A percentile compares a stretch with the other conserved stretches of the same genome.
phyloP scores from a whole-genome alignment of 306 rosid species.

The Fragaria vesca region DNA sequence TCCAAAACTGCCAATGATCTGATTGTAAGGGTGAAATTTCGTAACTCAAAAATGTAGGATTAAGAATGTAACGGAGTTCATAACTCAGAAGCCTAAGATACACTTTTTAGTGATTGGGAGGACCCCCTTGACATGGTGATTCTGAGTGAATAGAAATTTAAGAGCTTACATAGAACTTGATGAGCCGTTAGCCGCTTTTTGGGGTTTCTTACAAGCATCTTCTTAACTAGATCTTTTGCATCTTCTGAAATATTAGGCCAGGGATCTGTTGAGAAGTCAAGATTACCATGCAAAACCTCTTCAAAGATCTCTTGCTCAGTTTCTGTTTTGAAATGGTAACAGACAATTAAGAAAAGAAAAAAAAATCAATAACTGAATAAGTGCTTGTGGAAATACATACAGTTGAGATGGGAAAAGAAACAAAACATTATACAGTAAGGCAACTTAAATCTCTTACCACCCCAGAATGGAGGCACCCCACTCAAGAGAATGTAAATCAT shows the following conservation, averaged over 20 bases:
- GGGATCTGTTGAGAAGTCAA: constrained; percentile 76
- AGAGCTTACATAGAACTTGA: constrained; percentile 71
- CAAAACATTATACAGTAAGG: not conserved
- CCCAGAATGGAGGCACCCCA: constrained; percentile 99
- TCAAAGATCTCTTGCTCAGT: constrained; percentile 66
- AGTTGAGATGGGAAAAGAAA: not conserved
- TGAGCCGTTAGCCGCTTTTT: constrained; percentile 62
- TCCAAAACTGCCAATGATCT: not conserved
- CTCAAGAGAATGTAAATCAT: constrained; percentile 84
- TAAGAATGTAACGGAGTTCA: not conserved
- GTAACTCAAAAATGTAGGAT: not conserved
- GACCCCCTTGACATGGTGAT: not conserved
- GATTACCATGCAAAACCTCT: constrained; percentile 58
- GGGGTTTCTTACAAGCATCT: constrained; percentile 79
- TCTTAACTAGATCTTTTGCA: constrained; percentile 79
- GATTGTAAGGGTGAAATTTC: not conserved
- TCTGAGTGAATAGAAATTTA: not conserved
- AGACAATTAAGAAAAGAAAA: constrained; percentile 4
- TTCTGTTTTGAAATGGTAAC: constrained; percentile 36
- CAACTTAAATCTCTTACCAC: constrained; percentile 51
- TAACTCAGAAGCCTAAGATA: not conserved
- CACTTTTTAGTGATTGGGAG: too few species aligned
- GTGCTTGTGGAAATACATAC: not conserved
- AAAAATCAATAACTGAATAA: not conserved
- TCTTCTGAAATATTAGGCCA: constrained; percentile 82